These are phyloP conservation scores for Lactarius hatsudake DNA, from an alignment of 768 basidiomycete genomes.

Conservation along the genomic window DNA sequence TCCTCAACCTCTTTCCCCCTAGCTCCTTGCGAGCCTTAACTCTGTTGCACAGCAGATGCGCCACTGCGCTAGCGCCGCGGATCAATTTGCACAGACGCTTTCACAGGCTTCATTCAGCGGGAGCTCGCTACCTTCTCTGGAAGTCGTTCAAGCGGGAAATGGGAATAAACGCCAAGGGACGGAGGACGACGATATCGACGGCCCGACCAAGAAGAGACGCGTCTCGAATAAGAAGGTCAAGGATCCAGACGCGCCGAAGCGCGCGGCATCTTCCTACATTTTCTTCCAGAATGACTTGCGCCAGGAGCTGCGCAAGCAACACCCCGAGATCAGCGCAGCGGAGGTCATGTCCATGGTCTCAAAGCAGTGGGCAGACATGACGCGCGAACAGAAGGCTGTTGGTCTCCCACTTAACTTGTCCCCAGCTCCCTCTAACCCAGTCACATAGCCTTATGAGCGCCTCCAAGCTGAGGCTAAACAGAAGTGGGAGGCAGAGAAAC, in stretches of 20 bases:
- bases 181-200: constrained; percentile 31
- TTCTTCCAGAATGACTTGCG: constrained; percentile 92
- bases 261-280: constrained; percentile 90
- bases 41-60: constrained; percentile 63
- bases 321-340: constrained; percentile 63
- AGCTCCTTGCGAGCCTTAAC: constrained; percentile 57
- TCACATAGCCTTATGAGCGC: constrained; percentile 49
- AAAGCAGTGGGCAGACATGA: constrained; percentile 69
- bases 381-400: constrained; percentile 71
- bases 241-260: constrained; percentile 93
- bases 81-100: constrained; percentile 54
- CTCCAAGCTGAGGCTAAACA: constrained; percentile 58
- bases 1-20: constrained; percentile 21
- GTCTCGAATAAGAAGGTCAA: constrained; percentile 57
- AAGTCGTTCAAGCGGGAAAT: constrained; percentile 23
- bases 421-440: constrained; percentile 24
- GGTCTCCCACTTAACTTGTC: constrained; percentile 29
- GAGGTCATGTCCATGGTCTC: constrained; percentile 74
- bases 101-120: constrained; percentile 37
- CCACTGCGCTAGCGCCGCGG: constrained; percentile 57
- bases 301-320: constrained; percentile 59
- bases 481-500: constrained; percentile 60
- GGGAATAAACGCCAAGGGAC: constrained; percentile 50
- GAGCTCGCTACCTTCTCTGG: constrained; percentile 8
- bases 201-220: constrained; percentile 49